Conservation (phyloP, 2,329 filamentous ascomycete species). For the Penicillium brevicompactum region DNA sequence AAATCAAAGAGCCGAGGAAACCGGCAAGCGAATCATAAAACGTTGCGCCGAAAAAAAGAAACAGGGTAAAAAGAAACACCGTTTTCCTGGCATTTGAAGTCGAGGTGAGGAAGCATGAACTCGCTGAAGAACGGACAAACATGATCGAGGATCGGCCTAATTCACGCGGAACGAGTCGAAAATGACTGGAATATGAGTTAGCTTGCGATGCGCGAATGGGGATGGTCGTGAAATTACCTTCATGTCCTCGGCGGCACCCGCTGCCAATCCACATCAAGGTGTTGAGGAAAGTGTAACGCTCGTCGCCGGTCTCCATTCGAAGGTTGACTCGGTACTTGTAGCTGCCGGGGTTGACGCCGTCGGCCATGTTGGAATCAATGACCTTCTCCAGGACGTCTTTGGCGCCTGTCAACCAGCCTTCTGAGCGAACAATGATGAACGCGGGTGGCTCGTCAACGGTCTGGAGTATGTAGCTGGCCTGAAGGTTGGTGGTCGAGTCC, state of each 20-base stretch:
- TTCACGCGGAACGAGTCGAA: conserved; percentile 43
- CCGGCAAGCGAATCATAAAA: conserved; percentile 11
- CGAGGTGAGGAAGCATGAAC: conserved; percentile 7
- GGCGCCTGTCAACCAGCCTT: conserved; percentile 52
- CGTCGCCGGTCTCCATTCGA: conserved; percentile 53
- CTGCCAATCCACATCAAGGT: conserved; percentile 55
- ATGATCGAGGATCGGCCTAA: conserved; percentile 19
- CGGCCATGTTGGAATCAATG: conserved; percentile 45
- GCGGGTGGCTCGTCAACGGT: conserved; percentile 54
- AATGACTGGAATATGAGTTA: conserved; percentile 29
- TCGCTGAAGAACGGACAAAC: conserved; percentile 26
- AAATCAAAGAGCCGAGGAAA: conserved; percentile 7
- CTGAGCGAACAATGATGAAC: conserved; percentile 50
- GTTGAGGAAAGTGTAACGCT: conserved; percentile 53
- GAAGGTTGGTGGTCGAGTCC: conserved; percentile 49
- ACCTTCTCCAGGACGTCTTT: conserved; percentile 54
- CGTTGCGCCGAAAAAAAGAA: conserved; percentile 11
- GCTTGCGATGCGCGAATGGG: background rate
- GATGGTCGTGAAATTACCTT: conserved; percentile 37
- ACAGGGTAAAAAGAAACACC: conserved; percentile 22
- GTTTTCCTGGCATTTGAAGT: conserved; percentile 22
- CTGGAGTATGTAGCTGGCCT: conserved; percentile 51
- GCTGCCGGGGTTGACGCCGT: conserved; percentile 50
- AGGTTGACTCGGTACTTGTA: conserved; percentile 54
- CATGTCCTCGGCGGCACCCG: conserved; percentile 49